Evolutionary conservation across 129 eudicot genomes (phyloP), one percentile per base, ranked within the genome.

Genomic region (Escallonia herrerae): DNA sequence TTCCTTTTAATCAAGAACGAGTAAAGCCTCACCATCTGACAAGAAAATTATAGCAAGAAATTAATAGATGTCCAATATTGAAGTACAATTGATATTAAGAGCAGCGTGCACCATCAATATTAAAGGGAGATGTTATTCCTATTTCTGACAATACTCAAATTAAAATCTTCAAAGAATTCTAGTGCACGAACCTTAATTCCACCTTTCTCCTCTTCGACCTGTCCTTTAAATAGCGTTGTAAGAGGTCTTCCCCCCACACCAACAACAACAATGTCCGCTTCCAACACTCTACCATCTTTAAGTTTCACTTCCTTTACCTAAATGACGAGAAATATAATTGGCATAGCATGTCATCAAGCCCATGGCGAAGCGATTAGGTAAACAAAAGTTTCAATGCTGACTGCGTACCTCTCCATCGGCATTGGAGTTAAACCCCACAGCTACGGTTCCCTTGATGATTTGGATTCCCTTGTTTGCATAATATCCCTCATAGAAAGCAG

Each of bases 181-280:
- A 57, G 15, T 40, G 52, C 77, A 72, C 66, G 33, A 53, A 93
- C 98, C 98, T 93, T 93, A 64, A 93, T 88, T 79, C 98, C 98
- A 66, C 98, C 98, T 74, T 93, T 89, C 69, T 93, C 98, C 71
- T 93, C 96, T 71, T 77, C 96, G 69, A 93, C 84, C 76, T 93
- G 98, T 14, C 98, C 98, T 79, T 93, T 93, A 69, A 93, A 88
- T 41, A 88, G 81, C n/a, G 66, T 64, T 14, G 79, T 93, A 53
- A 93, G 95, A 43, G 98, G 98, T 69, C 91, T 86, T 40, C 76
- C 98, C 48, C 98, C 96, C 44, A 93, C 98, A 71, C 98, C 98
- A 65, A 93, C 98, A 49, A 93, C 89, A 60, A 93, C 98, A 56
- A 93, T 81, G 72, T 93, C 98, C 13, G 98, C 98, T 67, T 83